These are phyloP conservation scores for Penicillium maclennaniae DNA, from an alignment of 495 filamentous ascomycete species.

Conservation along the genomic window DNA sequence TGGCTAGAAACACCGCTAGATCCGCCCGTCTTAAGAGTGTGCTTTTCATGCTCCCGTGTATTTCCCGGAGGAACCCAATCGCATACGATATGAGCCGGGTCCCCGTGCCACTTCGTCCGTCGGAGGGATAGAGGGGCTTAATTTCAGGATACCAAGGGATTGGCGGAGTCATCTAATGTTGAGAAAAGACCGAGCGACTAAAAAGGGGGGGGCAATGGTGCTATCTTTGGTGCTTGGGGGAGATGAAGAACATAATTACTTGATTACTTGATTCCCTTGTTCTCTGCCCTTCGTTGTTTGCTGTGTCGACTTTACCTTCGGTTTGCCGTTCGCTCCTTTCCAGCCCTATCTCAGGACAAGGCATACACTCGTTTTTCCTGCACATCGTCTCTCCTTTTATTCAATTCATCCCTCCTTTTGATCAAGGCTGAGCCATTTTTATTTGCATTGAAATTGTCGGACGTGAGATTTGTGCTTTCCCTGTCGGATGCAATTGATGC, in stretches of 20 bases:
- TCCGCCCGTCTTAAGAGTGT: constrained; percentile 1
- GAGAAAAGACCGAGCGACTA: constrained; percentile 3
- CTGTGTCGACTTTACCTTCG: neutral
- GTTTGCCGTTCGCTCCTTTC: constrained; percentile 3
- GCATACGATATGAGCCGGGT: neutral
- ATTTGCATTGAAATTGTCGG: neutral
- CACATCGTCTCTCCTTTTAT: constrained; percentile 8
- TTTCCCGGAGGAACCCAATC: constrained; percentile 1
- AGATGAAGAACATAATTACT: constrained; percentile 4
- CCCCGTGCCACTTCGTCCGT: neutral
- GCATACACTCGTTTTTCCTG: constrained; percentile 10
- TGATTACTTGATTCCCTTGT: constrained; percentile 22
- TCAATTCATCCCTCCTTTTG: constrained; percentile 1
- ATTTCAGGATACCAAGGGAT: constrained; percentile 8
- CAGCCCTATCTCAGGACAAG: constrained; percentile 20
- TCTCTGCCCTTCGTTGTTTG: constrained; percentile 2
- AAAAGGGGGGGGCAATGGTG: constrained; percentile 3
- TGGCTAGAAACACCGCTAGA: neutral
- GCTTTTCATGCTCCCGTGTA: constrained; percentile 1
- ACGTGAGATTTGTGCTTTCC: neutral
- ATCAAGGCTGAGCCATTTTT: neutral
- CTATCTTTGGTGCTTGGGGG: neutral
- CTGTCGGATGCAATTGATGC: neutral
- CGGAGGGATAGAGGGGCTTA: constrained; percentile 1
- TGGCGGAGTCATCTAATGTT: constrained; percentile 2